Evolutionary conservation across 495 filamentous ascomycete species (phyloP).

Genomic region (Glonium stellatum): DNA sequence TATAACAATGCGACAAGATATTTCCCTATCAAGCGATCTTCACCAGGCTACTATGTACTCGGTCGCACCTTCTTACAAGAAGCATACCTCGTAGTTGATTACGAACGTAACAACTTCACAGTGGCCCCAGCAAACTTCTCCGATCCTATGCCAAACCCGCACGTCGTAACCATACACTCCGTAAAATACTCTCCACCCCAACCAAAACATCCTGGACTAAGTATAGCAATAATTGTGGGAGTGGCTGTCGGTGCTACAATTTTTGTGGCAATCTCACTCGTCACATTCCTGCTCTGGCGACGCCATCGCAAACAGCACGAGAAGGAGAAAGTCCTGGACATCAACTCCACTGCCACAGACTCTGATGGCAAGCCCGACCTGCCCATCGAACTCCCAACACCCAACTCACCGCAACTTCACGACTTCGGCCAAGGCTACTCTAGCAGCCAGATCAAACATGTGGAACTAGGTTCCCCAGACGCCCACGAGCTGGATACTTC

Average conservation of each 20-base stretch:
- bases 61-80: constrained; percentile 37
- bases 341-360: constrained; percentile 20
- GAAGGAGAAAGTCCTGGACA: background rate
- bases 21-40: constrained; percentile 29
- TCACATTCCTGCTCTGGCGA: constrained; percentile 13
- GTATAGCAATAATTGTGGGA: constrained; percentile 22
- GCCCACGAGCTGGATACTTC: constrained; percentile 12
- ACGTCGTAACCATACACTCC: constrained; percentile 16
- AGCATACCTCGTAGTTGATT: constrained; percentile 35
- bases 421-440: constrained; percentile 13
- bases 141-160: constrained; percentile 6
- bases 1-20: constrained; percentile 23
- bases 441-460: background rate
- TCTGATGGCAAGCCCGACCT: constrained; percentile 17
- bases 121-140: constrained; percentile 22
- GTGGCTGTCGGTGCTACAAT: constrained; percentile 26
- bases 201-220: background rate
- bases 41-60: constrained; percentile 28
- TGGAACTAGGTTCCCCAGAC: constrained; percentile 3
- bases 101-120: constrained; percentile 30
- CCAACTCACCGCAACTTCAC: constrained; percentile 4
- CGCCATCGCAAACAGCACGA: background rate
- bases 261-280: constrained; percentile 10
- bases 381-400: constrained; percentile 21
- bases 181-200: background rate